Percentiles rank a stretch among this genome's conserved stretches.
These are phyloP conservation scores for Sarocladium kiliense DNA, from an alignment of 2,329 filamentous ascomycete genomes.

Conservation along the genomic window DNA sequence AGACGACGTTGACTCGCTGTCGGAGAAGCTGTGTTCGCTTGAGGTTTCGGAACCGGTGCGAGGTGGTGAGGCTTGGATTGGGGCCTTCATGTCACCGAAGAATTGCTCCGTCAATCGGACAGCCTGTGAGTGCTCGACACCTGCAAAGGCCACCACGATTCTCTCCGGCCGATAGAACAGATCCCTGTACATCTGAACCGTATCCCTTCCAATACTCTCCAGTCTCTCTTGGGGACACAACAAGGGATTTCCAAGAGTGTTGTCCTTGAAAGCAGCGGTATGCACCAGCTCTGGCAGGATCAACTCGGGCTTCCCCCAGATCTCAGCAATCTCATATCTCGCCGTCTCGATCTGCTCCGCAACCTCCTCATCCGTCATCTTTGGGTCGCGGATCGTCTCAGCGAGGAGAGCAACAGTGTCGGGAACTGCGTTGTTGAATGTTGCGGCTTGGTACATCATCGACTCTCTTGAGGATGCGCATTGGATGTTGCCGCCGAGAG, in stretches of 20 bases:
- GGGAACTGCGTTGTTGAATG: constrained; percentile 89
- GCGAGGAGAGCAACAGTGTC: constrained; percentile 78
- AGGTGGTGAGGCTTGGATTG: constrained; percentile 41
- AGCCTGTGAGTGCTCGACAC: constrained; percentile 76
- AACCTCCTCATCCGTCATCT: constrained; percentile 83
- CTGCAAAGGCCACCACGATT: constrained; percentile 93
- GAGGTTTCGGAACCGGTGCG: constrained; percentile 52
- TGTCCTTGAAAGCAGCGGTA: constrained; percentile 91
- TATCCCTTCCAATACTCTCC: constrained; percentile 63
- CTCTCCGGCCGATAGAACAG: constrained; percentile 84
- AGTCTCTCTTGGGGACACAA: constrained; percentile 85
- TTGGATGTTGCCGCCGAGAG: constrained; percentile 90
- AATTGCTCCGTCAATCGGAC: constrained; percentile 74
- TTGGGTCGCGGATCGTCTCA: constrained; percentile 85
- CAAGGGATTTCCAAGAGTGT: constrained; percentile 90
- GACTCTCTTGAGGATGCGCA: constrained; percentile 93
- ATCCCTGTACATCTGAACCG: constrained; percentile 73
- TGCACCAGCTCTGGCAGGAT: constrained; percentile 94
- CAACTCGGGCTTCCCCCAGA: constrained; percentile 95
- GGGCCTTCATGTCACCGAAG: constrained; percentile 82
- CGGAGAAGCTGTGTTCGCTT: constrained; percentile 18
- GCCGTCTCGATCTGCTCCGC: constrained; percentile 83
- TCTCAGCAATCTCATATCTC: constrained; percentile 92
- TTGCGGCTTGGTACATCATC: constrained; percentile 98
- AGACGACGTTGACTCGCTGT: constrained; percentile 27